Base-by-base conservation (phyloP, 2,329 filamentous ascomycete genomes). In the Chrysoporthe puriensis region DNA sequence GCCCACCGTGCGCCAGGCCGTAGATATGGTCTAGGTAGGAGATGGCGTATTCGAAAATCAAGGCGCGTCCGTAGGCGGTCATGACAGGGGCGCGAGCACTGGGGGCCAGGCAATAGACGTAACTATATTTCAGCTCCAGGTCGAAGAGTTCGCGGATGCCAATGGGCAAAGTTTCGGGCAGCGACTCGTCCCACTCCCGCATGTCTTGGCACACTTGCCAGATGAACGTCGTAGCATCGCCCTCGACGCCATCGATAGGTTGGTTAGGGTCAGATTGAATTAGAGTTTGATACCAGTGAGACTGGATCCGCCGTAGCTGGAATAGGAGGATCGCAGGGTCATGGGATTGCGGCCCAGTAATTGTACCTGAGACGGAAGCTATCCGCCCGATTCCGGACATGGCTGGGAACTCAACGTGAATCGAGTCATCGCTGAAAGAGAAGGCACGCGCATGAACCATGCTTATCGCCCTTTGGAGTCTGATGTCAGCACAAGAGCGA, bases 391-490 rank as follows among this genome's bases (percentile, higher is more conserved):
- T 73, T 44, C 79, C 77, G n/a, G 80, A 76, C 8, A 80, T 77
- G 64, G 86, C 85, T 1, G 94, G 93, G 70, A 94, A 87, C n/a
- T 86, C 87, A 42, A 98, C 94, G 71, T 92, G 90, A 36, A 92
- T 87, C 6, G 94, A 91, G 66, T 95, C 93, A 75, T 98, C 95
- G 0, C 93, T 95, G 75, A 98, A 97, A 0, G 95, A 97, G 77
- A 97, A 97, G 0, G 94, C 90, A 44, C 93, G 86, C 13, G 92
- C 92, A 72, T 96, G 89, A 4, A 95, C 92, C 82, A 97, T 91
- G 73, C 94, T 97, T 58, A 96, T 94, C 13, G 92, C 90, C 74
- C 93, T 94, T 54, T 60, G 8, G 8, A 21, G 46, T 42, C 6
- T 26, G 16, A 11, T 44, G 34, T 72, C 26, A 70, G 68, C 65